Conservation (phyloP, 2,329 filamentous ascomycete species). For the Fusarium sp. region DNA sequence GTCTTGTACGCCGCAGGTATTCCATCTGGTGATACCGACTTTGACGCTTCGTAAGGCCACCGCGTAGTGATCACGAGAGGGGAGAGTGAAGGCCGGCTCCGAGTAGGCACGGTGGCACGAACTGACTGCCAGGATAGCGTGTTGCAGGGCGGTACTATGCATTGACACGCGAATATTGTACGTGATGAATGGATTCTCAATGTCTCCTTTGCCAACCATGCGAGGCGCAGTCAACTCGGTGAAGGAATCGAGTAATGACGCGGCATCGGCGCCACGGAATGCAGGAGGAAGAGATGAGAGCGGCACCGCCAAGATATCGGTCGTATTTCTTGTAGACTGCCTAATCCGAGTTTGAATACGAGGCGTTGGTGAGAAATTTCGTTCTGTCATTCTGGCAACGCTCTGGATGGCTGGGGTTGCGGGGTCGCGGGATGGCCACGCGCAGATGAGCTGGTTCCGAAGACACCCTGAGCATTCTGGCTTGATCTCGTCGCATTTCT, state of each 20-base stretch:
- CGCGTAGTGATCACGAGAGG: not conserved
- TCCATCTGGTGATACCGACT: slow-evolving; percentile 2
- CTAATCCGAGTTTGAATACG: not conserved
- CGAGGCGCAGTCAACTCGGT: not conserved
- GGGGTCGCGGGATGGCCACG: not conserved
- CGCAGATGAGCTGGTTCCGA: slow-evolving; percentile 1
- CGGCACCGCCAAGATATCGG: not conserved
- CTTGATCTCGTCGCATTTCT: slow-evolving; percentile 7
- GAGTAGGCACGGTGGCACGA: slow-evolving; percentile 9
- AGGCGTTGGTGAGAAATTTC: not conserved
- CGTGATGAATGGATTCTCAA: slow-evolving; percentile 5
- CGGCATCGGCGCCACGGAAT: not conserved
- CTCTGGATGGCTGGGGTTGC: not conserved
- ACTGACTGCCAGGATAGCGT: slow-evolving; percentile 9
- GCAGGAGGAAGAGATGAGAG: not conserved
- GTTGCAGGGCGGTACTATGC: not conserved
- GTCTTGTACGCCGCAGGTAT: not conserved
- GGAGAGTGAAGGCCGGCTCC: not conserved
- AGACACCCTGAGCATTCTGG: not conserved
- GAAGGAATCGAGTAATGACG: not conserved
- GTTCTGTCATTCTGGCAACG: not conserved
- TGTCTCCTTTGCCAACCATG: slow-evolving; percentile 1
- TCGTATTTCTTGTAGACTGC: not conserved
- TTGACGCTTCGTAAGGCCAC: slow-evolving; percentile 4
- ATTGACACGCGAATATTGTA: slow-evolving; percentile 6